Evolutionary conservation across 2,329 filamentous ascomycete genomes (phyloP), one percentile per base, ranked within the genome.

Genomic region (Coniochaeta sp.): DNA sequence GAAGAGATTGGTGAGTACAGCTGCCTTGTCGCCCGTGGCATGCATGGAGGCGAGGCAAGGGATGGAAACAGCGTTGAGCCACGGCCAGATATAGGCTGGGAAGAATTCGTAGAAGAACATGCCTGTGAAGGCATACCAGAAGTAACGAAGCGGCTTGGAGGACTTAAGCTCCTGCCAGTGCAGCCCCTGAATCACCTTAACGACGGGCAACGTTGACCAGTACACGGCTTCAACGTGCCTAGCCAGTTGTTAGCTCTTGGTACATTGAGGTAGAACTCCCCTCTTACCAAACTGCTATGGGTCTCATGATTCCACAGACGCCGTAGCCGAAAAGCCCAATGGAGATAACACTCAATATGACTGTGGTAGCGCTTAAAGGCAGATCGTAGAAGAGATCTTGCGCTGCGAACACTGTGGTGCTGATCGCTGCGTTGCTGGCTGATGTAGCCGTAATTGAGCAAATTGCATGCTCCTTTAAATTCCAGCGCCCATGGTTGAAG

Each of bases 321-420:
- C 81, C 81, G 44, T 83, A 85, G 1, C 82, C 81, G 59, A 83
- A 84, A 1, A 84, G 67, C 0, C 79, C 79, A 44, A 84, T 83
- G 0, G 81, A 84, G 58, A 84, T 78, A 16, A 75, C 76, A 26
- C 70, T 74, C 60, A 83, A 62, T 7, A 84, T 72, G 0, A 82
- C 76, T 0, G 81, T 83, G 0, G 71, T 66, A 0, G 78, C 67
- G 31, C 68, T 77, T 36, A 82, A 44, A 0, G 77, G 74, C 59
- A 81, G 64, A 62, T 81, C 68, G 65, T 83, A 83, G 62, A 83
- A 83, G 1, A 83, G 73, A 19, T 79, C 70, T 61, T 83, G 79
- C 0, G 77, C 78, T 0, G 79, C 74, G 58, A 81, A 81, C 0
- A 81, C 78, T 2, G 62, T 61, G 6, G 74, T 67, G 61, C 73